Base-by-base conservation (phyloP, 345 rosid species). In the Gossypium turneri region DNA sequence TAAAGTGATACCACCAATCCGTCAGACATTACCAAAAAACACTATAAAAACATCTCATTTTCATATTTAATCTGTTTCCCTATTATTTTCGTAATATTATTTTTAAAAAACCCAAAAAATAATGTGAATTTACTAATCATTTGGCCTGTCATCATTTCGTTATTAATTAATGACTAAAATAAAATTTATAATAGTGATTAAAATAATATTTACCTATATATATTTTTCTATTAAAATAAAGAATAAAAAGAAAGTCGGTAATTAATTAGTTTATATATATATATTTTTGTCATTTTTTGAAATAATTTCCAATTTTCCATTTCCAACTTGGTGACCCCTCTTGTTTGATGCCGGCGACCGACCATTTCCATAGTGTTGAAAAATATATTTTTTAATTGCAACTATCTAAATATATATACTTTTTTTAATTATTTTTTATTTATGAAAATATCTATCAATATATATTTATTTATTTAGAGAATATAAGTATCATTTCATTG, bases 291-390 rank as follows among this genome's bases (percentile, higher is more conserved):
- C 72, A 48, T 25, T 68, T 34, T 67, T 68, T 38, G 17, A 48
- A 22, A 6, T 2, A 44, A 4, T 43, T 44, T 68, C 22, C 45
- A 63, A 38, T 24, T 24, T n/a, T 17, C 25, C 13, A 38, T 64
- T 64, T n/a, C 58, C 58, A 48, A 67, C 43, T 50, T 47, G 57
- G 57, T 4, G 50, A 17, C 3, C 34, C 29, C 38, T 67, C 56
- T 20, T 47, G 34, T 67, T 22, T 22, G 57, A 7, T 50, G 72
- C 72, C 72, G 58, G 58, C 44, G 15, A 68, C 57, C 58, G 44
- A 68, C 58, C 56, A 29, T 68, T 68, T 68, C 58, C 43, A 44
- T 44, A 10, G 19, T 20, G 24, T 65, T 12, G 25, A 67, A 12
- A 22, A n/a, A n/a, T n/a, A n/a, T n/a, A n/a, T 12, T 15, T 67